Conservation (phyloP, 2,329 filamentous ascomycete genomes). For the Nectriaceae sp. region DNA sequence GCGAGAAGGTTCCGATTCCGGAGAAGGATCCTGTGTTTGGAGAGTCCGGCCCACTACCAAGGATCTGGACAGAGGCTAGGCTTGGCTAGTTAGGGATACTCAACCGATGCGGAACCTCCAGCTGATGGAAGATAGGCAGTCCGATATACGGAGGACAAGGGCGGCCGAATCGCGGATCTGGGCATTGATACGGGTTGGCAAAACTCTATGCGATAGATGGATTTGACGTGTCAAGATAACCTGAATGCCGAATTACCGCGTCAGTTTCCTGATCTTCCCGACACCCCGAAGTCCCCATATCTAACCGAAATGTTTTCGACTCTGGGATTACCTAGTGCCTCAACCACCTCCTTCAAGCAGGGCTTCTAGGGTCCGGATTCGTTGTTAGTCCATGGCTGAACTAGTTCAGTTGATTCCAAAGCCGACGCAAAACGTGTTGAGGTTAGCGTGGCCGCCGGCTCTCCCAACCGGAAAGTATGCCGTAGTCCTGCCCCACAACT, state of each 20-base stretch:
- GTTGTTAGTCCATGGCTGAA: not conserved
- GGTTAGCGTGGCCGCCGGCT: not conserved
- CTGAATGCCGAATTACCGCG: too few species aligned
- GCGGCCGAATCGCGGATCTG: too few species aligned
- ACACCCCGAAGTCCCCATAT: too few species aligned
- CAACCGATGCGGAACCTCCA: too few species aligned
- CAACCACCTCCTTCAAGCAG: not conserved
- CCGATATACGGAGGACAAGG: too few species aligned
- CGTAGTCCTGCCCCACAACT: not conserved
- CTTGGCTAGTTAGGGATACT: not conserved
- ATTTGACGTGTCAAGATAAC: too few species aligned
- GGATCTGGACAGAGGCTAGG: not conserved
- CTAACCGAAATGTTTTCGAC: not conserved
- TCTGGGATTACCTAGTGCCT: not conserved
- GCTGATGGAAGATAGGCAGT: too few species aligned
- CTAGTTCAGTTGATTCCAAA: not conserved
- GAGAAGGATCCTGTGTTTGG: not conserved
- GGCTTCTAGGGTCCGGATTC: not conserved
- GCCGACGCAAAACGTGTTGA: not conserved
- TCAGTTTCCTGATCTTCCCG: too few species aligned
- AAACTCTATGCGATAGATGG: too few species aligned
- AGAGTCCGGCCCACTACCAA: not conserved
- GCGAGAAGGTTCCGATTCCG: not conserved
- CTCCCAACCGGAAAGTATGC: not conserved
- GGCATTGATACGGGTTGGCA: too few species aligned